Conservation (phyloP, 2,329 filamentous ascomycete species). For the Colletotrichum neosansevieriae region DNA sequence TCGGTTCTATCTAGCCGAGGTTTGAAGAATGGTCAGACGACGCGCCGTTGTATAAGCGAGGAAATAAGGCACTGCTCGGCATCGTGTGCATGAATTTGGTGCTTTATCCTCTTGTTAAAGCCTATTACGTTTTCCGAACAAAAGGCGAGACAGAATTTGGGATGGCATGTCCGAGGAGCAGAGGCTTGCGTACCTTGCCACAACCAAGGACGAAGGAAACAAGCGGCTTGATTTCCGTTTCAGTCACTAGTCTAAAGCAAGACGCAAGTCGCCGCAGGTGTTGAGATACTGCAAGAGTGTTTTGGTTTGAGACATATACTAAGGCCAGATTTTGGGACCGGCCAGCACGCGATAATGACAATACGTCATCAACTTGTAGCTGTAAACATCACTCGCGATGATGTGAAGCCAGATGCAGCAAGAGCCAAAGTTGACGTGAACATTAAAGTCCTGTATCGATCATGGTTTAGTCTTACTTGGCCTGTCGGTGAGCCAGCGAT, state of each 20-base stretch:
- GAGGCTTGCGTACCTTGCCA: conserved; percentile 48
- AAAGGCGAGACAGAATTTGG: conserved; percentile 45
- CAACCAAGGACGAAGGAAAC: conserved; percentile 58
- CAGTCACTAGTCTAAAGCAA: not conserved
- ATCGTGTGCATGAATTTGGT: conserved; percentile 54
- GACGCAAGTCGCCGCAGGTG: too few species aligned
- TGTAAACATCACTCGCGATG: too few species aligned
- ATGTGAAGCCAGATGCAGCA: too few species aligned
- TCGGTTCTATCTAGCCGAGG: conserved; percentile 50
- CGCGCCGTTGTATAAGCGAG: conserved; percentile 62
- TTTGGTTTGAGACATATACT: too few species aligned
- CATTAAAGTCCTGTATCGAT: too few species aligned
- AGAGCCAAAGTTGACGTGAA: too few species aligned
- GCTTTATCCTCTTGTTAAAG: conserved; percentile 47
- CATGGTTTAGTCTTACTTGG: too few species aligned
- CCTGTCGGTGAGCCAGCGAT: too few species aligned
- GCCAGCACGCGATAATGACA: too few species aligned
- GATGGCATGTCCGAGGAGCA: conserved; percentile 46
- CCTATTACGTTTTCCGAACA: conserved; percentile 52
- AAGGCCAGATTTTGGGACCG: too few species aligned
- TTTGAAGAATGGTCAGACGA: conserved; percentile 45
- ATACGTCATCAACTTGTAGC: too few species aligned
- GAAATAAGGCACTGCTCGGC: conserved; percentile 66
- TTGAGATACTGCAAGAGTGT: too few species aligned
- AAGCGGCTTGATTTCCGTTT: conserved; percentile 59